phyloP scores from a whole-genome alignment of 495 filamentous ascomycete species.

The Aspergillus olivimuriae region DNA sequence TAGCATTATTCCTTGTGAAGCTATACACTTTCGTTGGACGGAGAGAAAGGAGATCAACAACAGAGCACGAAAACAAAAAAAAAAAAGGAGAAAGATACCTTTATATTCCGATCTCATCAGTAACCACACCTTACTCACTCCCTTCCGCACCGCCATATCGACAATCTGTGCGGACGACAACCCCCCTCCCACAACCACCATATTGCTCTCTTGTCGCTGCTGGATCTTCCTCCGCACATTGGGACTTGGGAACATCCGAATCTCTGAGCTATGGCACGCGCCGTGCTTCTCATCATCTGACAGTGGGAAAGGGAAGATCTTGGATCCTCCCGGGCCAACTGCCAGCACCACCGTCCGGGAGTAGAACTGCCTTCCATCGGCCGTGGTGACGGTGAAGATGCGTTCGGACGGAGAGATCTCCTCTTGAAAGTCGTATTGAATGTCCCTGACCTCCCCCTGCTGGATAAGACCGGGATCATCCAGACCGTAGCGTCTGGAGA shows the following conservation, averaged over 20 bases:
- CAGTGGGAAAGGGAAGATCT: constrained; percentile 42
- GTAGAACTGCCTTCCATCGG: constrained; percentile 37
- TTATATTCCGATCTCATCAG: constrained; percentile 52
- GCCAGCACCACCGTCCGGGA: constrained; percentile 50
- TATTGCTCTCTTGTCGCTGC: constrained; percentile 37
- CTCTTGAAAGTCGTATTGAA: constrained; percentile 39
- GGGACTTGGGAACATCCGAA: constrained; percentile 41
- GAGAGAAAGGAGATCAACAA: no score
- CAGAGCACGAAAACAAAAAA: no score
- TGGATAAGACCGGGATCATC: constrained; percentile 34
- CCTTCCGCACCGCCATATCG: constrained; percentile 47
- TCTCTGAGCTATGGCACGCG: constrained; percentile 50
- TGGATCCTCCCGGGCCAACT: constrained; percentile 48
- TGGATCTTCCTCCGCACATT: constrained; percentile 42
- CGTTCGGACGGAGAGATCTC: constrained; percentile 22
- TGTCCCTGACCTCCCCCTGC: constrained; percentile 44
- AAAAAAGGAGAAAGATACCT: no score
- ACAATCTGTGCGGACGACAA: constrained; percentile 55
- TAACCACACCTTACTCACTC: constrained; percentile 50
- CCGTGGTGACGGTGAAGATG: constrained; percentile 48
- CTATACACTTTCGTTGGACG: no score
- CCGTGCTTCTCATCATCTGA: constrained; percentile 34
- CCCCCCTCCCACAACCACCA: constrained; percentile 57
- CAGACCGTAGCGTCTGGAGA: constrained; percentile 48
- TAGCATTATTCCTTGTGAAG: constrained; percentile 5